Evolutionary conservation across 1,284 basidiomycete genomes (phyloP).

Genomic region (Leucoagaricus sp.): DNA sequence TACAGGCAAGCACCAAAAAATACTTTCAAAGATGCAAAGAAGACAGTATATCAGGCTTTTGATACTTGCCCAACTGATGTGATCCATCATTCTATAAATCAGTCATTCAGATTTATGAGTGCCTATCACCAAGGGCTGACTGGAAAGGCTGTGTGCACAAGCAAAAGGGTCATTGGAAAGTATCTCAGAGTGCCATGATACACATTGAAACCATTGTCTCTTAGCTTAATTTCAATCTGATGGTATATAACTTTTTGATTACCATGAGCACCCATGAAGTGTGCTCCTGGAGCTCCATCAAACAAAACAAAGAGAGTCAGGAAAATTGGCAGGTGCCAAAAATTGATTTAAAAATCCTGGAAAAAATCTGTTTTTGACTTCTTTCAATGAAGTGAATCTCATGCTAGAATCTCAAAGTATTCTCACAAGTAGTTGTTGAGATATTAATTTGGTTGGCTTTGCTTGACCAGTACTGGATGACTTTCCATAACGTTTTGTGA

Average conservation of each 20-base stretch:
- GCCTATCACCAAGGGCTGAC: conserved; percentile 25
- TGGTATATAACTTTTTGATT: no score
- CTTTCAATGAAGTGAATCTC: conserved; percentile 21
- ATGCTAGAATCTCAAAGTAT: conserved; percentile 19
- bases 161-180: conserved; percentile 21
- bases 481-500: no score
- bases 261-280: conserved; percentile 4
- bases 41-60: conserved; percentile 1
- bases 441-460: conserved; percentile 19
- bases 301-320: background rate
- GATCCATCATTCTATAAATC: conserved; percentile 26
- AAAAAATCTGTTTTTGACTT: conserved; percentile 25
- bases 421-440: conserved; percentile 13
- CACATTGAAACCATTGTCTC: conserved; percentile 19
- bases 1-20: conserved; percentile 5
- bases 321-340: conserved; percentile 24
- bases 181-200: conserved; percentile 23
- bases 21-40: conserved; percentile 8
- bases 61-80: conserved; percentile 19
- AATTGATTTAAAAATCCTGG: conserved; percentile 27
- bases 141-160: conserved; percentile 24
- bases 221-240: no score
- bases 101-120: conserved; percentile 24
- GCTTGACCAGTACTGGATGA: no score
- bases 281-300: background rate